Conservation (phyloP, 345 rosid genomes). For the Gossypium thurberi region DNA sequence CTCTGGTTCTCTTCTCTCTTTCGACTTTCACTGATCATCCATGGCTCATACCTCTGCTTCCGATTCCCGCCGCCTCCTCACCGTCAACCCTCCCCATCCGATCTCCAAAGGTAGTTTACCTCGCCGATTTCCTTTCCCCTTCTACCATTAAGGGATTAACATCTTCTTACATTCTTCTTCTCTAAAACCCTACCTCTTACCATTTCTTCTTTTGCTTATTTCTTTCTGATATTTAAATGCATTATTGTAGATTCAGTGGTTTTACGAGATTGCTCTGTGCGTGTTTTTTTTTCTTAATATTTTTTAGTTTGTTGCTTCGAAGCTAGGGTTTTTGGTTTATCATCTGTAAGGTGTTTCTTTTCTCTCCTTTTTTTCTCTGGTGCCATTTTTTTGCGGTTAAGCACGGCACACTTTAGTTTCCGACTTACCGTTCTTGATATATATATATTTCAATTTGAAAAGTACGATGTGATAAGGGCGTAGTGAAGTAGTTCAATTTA, state of each 20-base stretch:
- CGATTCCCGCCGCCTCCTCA: constrained; percentile 45
- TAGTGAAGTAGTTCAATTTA: not conserved
- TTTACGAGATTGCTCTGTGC: not conserved
- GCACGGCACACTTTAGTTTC: not conserved
- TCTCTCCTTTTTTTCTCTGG: not conserved
- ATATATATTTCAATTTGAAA: not conserved
- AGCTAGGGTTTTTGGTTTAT: constrained; percentile 19
- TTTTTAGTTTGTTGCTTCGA: not conserved
- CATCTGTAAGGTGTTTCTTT: not conserved
- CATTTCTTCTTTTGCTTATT: not conserved
- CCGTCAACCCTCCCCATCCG: constrained; percentile 59
- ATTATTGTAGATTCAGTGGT: constrained; percentile 3
- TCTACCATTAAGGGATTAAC: not conserved
- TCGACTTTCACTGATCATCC: constrained; percentile 34
- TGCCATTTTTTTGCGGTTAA: not conserved
- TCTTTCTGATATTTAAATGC: not conserved
- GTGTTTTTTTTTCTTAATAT: not conserved
- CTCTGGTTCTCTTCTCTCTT: constrained; percentile 8
- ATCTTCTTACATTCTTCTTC: not conserved
- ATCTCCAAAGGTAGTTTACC: constrained; percentile 63
- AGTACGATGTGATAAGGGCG: not conserved
- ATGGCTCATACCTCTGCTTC: constrained; percentile 60
- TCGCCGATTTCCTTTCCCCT: not conserved
- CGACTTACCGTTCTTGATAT: not conserved
- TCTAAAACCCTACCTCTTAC: constrained; percentile 13